phyloP scores from a whole-genome alignment of 164 flowering plant genomes.

The Cinnamomum micranthum region DNA sequence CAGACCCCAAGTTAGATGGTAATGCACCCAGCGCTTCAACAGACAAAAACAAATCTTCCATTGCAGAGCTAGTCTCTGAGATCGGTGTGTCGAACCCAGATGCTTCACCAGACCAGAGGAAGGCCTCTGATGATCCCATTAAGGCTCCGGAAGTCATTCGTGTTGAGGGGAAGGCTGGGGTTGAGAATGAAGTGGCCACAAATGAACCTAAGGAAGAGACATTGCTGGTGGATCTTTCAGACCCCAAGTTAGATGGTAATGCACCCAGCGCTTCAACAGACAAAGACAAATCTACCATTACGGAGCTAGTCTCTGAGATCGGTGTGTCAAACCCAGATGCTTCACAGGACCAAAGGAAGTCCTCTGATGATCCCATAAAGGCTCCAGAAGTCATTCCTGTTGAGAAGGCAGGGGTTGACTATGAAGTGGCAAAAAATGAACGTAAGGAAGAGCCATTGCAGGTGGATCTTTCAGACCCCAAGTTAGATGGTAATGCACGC shows the following conservation, averaged over 20 bases:
- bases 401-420: conserved; percentile 12
- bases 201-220: conserved; percentile 24
- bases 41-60: conserved; percentile 6
- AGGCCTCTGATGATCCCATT: background rate
- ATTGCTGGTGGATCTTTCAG: conserved; percentile 35
- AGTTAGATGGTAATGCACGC: conserved; percentile 17
- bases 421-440: conserved; percentile 1
- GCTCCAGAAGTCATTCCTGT: conserved; percentile 7
- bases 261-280: conserved; percentile 13
- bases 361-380: background rate
- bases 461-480: conserved; percentile 42
- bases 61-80: conserved; percentile 15
- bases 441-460: conserved; percentile 27
- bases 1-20: conserved; percentile 29
- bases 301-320: conserved; percentile 17
- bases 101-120: background rate
- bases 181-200: conserved; percentile 15
- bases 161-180: conserved; percentile 2
- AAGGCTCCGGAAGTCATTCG: conserved; percentile 2
- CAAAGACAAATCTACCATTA: conserved; percentile 8
- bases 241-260: conserved; percentile 26
- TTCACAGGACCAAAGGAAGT: background rate
- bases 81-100: conserved; percentile 2
- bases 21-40: conserved; percentile 19
- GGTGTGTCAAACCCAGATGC: background rate